Evolutionary conservation across 371 early-diverging fungal genomes (phyloP), one percentile per base, ranked within the genome.

Genomic region (Haplosporangium sp.): DNA sequence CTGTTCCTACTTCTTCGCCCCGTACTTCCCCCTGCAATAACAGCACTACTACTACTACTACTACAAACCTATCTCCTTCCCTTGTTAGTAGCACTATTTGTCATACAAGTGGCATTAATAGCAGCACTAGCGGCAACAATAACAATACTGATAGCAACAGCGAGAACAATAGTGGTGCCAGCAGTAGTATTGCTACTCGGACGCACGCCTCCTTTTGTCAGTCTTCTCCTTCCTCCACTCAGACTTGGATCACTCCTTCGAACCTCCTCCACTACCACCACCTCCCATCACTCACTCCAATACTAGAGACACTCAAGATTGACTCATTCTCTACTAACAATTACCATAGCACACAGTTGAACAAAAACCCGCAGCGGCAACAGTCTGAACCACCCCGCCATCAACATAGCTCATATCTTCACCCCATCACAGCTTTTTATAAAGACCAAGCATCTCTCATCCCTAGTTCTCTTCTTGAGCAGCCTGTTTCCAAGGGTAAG

Each of bases 1-100:
- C 75, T 35, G 75, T 74, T 17, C 75, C 75, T 35, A 69, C 69
- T 55, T 34, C 34, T 19, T 64, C 74, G 1, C 74, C 74, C 44
- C 69, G 69, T 19, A 60, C 69, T 2, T 63, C 65, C 9, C 67
- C 67, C 11, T 34, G 45, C 50, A 45, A 40, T 63, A 47, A 40
- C 52, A 48, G 20, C 2, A 1, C 55, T 38, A 38, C 52, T 17
- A 48, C 2, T 13, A 48, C 48, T 17, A 2, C 48, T 48, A 48
- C 48, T 13, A 48, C 48, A 2, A 3, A 13, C 48, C 9, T 44
- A 44, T 44, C 13, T 2, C 9, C 47, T 47, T 3, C 4, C 17
- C n/a, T 5, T 48, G 1, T n/a, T 48, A 39, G 15, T n/a, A 39
- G 39, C 39, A 59, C 11, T 17, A 37, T 17, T 19, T 9, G 1